Percentiles rank a stretch among this genome's conserved stretches.
Conservation (phyloP, 176 grass and related monocot species). For the Cenchrus fungigraminus region DNA sequence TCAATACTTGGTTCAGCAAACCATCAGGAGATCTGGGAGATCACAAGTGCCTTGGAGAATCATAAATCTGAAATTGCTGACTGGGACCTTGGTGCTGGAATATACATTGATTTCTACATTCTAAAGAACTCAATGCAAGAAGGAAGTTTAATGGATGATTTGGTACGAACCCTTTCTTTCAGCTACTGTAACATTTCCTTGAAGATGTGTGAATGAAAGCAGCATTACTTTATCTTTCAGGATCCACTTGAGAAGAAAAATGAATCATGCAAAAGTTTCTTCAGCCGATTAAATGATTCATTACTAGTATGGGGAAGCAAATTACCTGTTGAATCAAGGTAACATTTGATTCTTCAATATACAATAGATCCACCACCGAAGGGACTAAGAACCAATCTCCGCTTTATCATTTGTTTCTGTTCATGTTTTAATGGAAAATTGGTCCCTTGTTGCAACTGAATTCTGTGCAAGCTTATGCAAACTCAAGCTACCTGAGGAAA, state of each 20-base stretch:
- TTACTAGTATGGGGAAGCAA: constrained; percentile 81
- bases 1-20: constrained; percentile 54
- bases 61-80: constrained; percentile 92
- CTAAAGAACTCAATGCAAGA: constrained; percentile 75
- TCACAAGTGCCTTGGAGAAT: constrained; percentile 74
- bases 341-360: constrained; percentile 24
- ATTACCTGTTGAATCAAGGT: constrained; percentile 88
- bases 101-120: constrained; percentile 84
- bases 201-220: constrained; percentile 18
- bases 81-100: constrained; percentile 87
- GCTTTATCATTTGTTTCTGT: not conserved
- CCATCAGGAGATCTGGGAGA: constrained; percentile 83
- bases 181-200: not conserved
- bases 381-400: constrained; percentile 3
- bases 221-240: constrained; percentile 45
- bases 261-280: constrained; percentile 74
- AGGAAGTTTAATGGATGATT: constrained; percentile 66
- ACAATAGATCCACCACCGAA: not conserved
- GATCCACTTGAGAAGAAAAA: constrained; percentile 74
- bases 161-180: constrained; percentile 40
- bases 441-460: not conserved
- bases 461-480: not conserved
- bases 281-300: constrained; percentile 76
- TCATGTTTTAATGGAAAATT: not conserved
- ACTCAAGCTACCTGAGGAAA: no score